These are phyloP conservation scores for Crithidia acanthocephali DNA, from an alignment of 208 protist genomes.

Conservation along the genomic window DNA sequence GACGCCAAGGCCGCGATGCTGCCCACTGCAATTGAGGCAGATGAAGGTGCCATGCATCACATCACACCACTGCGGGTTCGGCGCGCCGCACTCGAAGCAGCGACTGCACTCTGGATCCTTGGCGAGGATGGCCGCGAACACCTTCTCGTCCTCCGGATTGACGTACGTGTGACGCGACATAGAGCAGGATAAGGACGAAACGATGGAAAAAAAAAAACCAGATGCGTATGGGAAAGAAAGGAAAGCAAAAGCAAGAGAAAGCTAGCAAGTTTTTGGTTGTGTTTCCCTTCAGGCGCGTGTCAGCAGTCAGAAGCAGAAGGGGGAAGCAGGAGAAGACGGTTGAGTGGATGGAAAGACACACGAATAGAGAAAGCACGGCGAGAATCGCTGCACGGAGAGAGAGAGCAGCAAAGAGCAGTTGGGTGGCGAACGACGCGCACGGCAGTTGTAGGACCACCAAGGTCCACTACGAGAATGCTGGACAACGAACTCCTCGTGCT, in stretches of 20 bases:
- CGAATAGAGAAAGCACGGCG: no score
- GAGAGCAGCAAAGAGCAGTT: no score
- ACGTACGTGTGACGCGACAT: conserved; percentile 41
- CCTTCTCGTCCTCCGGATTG: conserved; percentile 56
- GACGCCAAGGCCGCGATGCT: conserved; percentile 93
- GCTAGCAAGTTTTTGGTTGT: no score
- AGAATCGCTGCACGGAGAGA: no score
- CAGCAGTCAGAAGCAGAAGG: neutral
- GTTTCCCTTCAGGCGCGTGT: no score
- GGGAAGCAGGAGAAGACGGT: no score
- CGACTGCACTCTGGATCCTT: conserved; percentile 78
- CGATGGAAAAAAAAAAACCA: conserved; percentile 21
- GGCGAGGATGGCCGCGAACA: conserved; percentile 71
- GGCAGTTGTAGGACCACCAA: no score
- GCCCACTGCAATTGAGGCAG: conserved; percentile 90
- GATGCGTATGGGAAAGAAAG: neutral
- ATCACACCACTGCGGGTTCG: conserved; percentile 94
- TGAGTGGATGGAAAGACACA: no score
- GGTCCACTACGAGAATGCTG: no score
- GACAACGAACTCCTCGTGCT: no score
- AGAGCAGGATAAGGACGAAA: neutral
- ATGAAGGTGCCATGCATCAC: conserved; percentile 91
- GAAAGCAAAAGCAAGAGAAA: neutral
- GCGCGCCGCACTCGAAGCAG: conserved; percentile 89
- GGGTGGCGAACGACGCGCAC: no score